Conservation (phyloP, 2,329 filamentous ascomycete species). For the Stemphylium vesicarium region DNA sequence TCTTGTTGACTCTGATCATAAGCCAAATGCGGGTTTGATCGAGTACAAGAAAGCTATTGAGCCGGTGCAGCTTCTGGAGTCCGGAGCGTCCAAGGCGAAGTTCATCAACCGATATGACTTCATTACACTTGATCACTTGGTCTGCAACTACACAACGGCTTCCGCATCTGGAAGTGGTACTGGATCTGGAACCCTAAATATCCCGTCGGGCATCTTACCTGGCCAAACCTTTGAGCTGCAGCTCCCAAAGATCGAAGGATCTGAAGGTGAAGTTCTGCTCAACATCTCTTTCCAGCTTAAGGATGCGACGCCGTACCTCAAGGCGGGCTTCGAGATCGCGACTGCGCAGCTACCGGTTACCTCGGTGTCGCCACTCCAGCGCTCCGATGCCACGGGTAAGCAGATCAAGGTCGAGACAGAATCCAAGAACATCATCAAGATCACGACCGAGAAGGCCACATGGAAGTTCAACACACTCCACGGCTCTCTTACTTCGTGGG, state of each 20-base stretch:
- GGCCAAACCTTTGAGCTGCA: conserved; percentile 35
- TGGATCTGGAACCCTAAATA: conserved; percentile 25
- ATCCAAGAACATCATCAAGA: conserved; percentile 28
- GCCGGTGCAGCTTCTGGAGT: conserved; percentile 46
- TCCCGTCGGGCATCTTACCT: conserved; percentile 35
- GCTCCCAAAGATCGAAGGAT: conserved; percentile 24
- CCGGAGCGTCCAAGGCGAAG: conserved; percentile 27
- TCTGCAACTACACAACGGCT: conserved; percentile 22
- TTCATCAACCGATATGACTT: conserved; percentile 48
- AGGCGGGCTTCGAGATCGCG: conserved; percentile 47
- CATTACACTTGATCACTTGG: conserved; percentile 46
- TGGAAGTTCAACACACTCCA: conserved; percentile 62
- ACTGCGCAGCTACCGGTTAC: conserved; percentile 41
- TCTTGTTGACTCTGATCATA: conserved; percentile 51
- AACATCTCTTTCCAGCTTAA: conserved; percentile 44
- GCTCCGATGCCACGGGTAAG: conserved; percentile 50
- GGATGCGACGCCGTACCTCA: conserved; percentile 38
- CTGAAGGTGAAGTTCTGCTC: conserved; percentile 23
- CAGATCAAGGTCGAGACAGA: conserved; percentile 40
- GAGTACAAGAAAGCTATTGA: conserved; percentile 56
- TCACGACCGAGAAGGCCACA: conserved; percentile 31
- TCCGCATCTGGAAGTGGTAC: conserved; percentile 9
- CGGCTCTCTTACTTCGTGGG: conserved; percentile 54
- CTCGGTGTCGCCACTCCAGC: conserved; percentile 14
- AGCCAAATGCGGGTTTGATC: conserved; percentile 48